Evolutionary conservation across 2,329 filamentous ascomycete genomes (phyloP).

Genomic region (Harringtonia lauricola): DNA sequence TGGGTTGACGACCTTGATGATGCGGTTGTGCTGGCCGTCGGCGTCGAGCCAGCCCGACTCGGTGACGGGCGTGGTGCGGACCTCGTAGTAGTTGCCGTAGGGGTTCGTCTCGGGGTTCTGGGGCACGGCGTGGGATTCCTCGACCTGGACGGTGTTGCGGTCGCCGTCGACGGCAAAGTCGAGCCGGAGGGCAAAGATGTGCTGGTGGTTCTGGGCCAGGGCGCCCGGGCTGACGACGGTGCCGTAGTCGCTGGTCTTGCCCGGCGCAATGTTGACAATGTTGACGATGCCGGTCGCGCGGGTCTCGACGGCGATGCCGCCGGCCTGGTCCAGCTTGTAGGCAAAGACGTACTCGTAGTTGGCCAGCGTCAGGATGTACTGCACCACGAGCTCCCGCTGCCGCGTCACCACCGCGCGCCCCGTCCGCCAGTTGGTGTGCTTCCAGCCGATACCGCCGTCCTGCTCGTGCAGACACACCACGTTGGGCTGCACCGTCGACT

Average conservation of each 20-base stretch:
- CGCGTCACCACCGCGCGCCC: constrained; percentile 17
- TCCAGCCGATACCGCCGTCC: constrained; percentile 60
- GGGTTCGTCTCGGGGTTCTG: constrained; percentile 32
- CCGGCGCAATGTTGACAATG: constrained; percentile 45
- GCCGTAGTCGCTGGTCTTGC: constrained; percentile 41
- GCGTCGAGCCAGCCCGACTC: constrained; percentile 32
- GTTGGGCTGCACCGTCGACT: constrained; percentile 31
- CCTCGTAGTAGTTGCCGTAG: constrained; percentile 30
- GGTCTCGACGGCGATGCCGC: constrained; percentile 47
- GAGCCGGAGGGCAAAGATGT: constrained; percentile 54
- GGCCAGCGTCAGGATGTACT: constrained; percentile 56
- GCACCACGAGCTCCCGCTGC: constrained; percentile 50
- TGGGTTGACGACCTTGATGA: constrained; percentile 37
- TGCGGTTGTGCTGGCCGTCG: constrained; percentile 36
- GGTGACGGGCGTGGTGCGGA: constrained; percentile 25
- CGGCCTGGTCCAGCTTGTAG: constrained; percentile 48
- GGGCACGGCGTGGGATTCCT: constrained; percentile 29
- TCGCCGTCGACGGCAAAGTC: constrained; percentile 50
- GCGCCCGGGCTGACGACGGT: constrained; percentile 53
- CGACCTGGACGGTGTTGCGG: constrained; percentile 36
- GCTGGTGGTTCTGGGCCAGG: constrained; percentile 58
- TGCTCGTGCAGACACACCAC: constrained; percentile 61
- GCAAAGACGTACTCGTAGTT: constrained; percentile 53
- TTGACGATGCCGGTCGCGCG: constrained; percentile 58
- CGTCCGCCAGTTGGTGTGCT: constrained; percentile 36